phyloP scores from a whole-genome alignment of 768 basidiomycete species.

The Boletus edulis region DNA sequence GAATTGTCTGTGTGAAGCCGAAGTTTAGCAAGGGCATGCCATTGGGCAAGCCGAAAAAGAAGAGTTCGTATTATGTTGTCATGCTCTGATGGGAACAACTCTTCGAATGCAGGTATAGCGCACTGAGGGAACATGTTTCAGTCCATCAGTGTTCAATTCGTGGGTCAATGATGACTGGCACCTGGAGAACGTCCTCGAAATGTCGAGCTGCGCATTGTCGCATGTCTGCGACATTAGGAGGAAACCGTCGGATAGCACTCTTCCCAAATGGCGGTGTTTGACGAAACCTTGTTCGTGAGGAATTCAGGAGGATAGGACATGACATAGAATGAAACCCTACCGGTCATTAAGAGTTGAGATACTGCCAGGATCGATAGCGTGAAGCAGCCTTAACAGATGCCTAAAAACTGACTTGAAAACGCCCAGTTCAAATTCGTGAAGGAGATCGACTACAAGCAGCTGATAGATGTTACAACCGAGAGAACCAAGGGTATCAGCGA shows the following conservation, averaged over 20 bases:
- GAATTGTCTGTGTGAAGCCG: background rate
- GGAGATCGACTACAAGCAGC: background rate
- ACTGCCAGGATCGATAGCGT: background rate
- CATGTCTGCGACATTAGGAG: conserved; percentile 33
- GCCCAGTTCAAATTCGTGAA: background rate
- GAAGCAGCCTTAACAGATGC: background rate
- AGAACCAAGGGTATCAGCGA: background rate
- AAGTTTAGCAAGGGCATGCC: background rate
- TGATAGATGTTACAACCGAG: background rate
- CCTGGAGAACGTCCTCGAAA: conserved; percentile 45
- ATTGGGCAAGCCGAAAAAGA: conserved; percentile 20
- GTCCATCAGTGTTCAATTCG: no score
- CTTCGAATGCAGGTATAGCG: conserved; percentile 32
- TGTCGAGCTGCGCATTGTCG: conserved; percentile 37
- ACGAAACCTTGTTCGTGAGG: no score
- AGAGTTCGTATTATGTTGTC: conserved; percentile 18
- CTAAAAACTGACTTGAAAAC: background rate
- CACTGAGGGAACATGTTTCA: conserved; percentile 17
- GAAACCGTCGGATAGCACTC: conserved; percentile 34
- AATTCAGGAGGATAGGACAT: no score
- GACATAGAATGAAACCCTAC: background rate
- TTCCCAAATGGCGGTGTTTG: no score
- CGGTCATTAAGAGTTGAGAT: background rate
- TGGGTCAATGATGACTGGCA: background rate
- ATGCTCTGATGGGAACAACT: conserved; percentile 25